phyloP scores from a whole-genome alignment of 2,329 filamentous ascomycete genomes.

The Rhynchosporium agropyri region DNA sequence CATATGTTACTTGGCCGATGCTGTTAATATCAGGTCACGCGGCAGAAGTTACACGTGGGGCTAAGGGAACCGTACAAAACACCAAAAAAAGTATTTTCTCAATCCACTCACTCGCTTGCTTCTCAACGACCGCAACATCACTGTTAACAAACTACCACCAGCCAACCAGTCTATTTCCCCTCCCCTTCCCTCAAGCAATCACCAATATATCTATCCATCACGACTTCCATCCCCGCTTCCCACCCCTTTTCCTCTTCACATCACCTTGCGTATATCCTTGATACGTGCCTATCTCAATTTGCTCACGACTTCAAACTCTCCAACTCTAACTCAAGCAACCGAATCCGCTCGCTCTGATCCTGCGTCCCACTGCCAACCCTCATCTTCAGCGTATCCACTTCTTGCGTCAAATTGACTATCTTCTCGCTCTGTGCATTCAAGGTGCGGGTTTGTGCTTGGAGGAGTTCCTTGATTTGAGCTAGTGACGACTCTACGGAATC shows the following conservation, averaged over 20 bases:
- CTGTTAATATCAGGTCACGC: too few relatives aligned
- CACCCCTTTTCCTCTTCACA: background rate
- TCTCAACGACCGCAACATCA: too few relatives aligned
- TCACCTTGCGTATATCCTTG: background rate
- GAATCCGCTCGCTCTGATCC: conserved; percentile 69
- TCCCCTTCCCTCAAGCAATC: too few relatives aligned
- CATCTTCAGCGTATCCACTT: conserved; percentile 81
- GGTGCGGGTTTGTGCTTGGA: conserved; percentile 76
- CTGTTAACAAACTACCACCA: too few relatives aligned
- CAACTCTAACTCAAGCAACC: conserved; percentile 68
- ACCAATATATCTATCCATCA: too few relatives aligned
- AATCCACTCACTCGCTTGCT: too few relatives aligned
- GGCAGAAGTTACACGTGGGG: too few relatives aligned
- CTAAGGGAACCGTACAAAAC: too few relatives aligned
- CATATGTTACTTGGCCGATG: too few relatives aligned
- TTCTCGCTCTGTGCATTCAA: conserved; percentile 78
- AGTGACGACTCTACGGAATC: conserved; percentile 65
- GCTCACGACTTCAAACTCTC: conserved; percentile 55
- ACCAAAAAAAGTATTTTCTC: too few relatives aligned
- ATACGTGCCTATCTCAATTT: background rate
- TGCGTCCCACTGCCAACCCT: conserved; percentile 61
- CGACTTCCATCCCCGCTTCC: too few relatives aligned
- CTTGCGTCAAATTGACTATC: conserved; percentile 68
- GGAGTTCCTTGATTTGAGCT: conserved; percentile 73
- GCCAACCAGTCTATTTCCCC: too few relatives aligned